Evolutionary conservation across 306 rosid genomes (phyloP).

Genomic region (Geum urbanum): DNA sequence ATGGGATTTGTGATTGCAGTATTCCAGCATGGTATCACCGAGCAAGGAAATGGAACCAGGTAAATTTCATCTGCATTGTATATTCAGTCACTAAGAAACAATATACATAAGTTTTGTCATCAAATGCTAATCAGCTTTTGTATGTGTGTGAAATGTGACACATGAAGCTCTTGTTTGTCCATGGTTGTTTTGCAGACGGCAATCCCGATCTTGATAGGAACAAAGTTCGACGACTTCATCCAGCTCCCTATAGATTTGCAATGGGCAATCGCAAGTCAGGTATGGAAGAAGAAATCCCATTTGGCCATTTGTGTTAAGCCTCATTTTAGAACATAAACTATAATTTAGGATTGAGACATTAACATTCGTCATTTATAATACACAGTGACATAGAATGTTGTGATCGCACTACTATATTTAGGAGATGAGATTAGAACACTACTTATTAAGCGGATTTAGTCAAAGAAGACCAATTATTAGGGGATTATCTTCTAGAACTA

Average conservation of each 20-base stretch:
- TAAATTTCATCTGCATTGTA: slow-evolving; percentile 10
- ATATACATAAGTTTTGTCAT: background rate
- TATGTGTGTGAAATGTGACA: too few relatives aligned
- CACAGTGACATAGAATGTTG: too few relatives aligned
- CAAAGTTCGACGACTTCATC: slow-evolving; percentile 94
- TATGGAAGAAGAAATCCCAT: slow-evolving; percentile 14
- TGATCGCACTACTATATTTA: too few relatives aligned
- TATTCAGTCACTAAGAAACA: background rate
- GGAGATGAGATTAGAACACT: too few relatives aligned
- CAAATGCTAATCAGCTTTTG: background rate
- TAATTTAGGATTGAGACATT: too few relatives aligned
- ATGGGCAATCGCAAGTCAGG: slow-evolving; percentile 93
- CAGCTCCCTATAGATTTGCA: slow-evolving; percentile 96
- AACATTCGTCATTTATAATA: too few relatives aligned
- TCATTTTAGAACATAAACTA: too few relatives aligned
- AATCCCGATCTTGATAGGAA: slow-evolving; percentile 85
- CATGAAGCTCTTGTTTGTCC: background rate
- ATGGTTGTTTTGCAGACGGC: slow-evolving; percentile 53
- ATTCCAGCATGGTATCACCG: slow-evolving; percentile 64
- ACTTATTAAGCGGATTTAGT: background rate
- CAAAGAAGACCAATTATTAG: slow-evolving; percentile 2
- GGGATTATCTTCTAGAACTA: background rate
- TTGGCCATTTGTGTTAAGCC: too few relatives aligned
- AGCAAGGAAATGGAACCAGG: slow-evolving; percentile 91
- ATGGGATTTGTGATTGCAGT: slow-evolving; percentile 41